A percentile compares a stretch with the other conserved stretches of the same genome.
Evolutionary conservation across 768 basidiomycete genomes (phyloP).

Genomic region (Mycena amicta): DNA sequence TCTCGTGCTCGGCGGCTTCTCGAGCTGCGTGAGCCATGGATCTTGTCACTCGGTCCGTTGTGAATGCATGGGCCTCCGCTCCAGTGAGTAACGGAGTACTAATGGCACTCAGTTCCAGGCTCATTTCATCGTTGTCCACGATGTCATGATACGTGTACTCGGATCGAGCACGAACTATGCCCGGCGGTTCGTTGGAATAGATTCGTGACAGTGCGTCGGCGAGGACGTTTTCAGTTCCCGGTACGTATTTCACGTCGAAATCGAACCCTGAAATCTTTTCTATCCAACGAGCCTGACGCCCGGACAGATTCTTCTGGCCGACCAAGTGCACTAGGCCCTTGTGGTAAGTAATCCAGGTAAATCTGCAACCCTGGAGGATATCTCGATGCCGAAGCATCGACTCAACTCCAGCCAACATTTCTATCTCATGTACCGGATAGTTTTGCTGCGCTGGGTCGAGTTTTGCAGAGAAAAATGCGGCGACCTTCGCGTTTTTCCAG

Average conservation of each 20-base stretch:
- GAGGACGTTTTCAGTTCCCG: constrained; percentile 11
- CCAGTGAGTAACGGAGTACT: neutral
- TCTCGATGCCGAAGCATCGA: constrained; percentile 9
- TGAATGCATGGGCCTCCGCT: neutral
- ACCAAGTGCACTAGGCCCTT: constrained; percentile 6
- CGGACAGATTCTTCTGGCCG: constrained; percentile 6
- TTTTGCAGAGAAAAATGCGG: constrained; percentile 26
- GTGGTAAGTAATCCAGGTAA: constrained; percentile 9
- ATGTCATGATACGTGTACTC: constrained; percentile 16
- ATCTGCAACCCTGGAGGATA: constrained; percentile 9
- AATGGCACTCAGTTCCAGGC: neutral
- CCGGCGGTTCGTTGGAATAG: constrained; percentile 9
- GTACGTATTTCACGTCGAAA: constrained; percentile 10
- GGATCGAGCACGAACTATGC: constrained; percentile 10
- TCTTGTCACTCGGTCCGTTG: neutral
- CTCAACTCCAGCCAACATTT: constrained; percentile 18
- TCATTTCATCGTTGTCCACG: constrained; percentile 3
- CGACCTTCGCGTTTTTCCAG: constrained; percentile 15
- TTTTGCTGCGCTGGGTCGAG: constrained; percentile 1
- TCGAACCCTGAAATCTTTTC: constrained; percentile 14
- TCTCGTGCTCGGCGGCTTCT: neutral
- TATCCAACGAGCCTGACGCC: constrained; percentile 10
- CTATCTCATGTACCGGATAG: constrained; percentile 24
- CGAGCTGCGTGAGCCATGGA: neutral
- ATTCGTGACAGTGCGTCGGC: constrained; percentile 11